Evolutionary conservation across 1,284 basidiomycete species (phyloP).

Genomic region (Hortiboletus rubellus): DNA sequence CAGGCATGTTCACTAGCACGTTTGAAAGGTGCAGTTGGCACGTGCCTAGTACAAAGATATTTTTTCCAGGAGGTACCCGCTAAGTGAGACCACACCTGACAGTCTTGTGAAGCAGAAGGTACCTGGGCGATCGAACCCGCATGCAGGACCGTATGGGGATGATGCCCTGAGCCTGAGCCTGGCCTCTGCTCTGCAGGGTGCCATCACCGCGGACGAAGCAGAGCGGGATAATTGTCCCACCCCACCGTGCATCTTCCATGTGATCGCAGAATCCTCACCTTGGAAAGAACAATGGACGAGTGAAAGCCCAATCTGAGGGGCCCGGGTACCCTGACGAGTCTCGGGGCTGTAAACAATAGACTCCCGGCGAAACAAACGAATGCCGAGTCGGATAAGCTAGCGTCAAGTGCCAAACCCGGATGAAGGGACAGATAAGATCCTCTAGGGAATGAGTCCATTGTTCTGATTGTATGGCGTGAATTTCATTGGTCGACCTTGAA

Average conservation of each 20-base stretch:
- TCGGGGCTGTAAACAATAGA: constrained; percentile 1
- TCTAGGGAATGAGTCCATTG: background rate
- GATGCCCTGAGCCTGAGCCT: background rate
- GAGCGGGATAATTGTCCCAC: background rate
- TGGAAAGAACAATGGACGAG: constrained; percentile 14
- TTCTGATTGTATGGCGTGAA: background rate
- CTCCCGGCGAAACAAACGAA: background rate
- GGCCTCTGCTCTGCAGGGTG: background rate
- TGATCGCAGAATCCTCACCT: constrained; percentile 8
- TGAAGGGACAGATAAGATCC: background rate
- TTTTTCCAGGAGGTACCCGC: background rate
- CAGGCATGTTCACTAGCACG: background rate
- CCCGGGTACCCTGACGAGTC: background rate
- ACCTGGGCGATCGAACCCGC: constrained; percentile 1
- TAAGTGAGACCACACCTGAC: constrained; percentile 2
- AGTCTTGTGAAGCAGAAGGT: constrained; percentile 11
- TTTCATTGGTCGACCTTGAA: background rate
- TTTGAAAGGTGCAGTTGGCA: background rate
- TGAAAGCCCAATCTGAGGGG: background rate
- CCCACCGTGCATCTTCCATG: constrained; percentile 17
- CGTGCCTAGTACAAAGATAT: background rate
- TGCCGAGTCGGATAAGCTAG: background rate
- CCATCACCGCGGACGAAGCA: constrained; percentile 27
- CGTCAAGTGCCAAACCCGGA: background rate
- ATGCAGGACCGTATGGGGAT: background rate